Percentiles rank a stretch among this genome's conserved stretches.
Conservation (phyloP, 208 protist genomes). For the Leishmania mexicana region DNA sequence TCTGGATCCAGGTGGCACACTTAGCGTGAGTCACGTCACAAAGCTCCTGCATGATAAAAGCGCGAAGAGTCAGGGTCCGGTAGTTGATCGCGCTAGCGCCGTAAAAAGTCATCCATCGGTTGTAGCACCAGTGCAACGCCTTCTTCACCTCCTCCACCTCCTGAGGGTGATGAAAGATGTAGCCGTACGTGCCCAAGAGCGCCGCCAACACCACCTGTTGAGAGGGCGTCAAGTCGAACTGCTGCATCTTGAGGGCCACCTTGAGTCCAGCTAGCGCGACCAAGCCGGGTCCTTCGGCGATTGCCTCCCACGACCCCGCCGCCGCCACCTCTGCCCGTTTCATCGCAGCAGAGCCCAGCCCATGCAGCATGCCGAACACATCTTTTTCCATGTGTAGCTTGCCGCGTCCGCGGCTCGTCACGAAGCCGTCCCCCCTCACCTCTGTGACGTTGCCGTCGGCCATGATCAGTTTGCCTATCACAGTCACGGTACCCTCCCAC, state of each 20-base stretch:
- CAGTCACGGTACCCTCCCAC: conserved; percentile 54
- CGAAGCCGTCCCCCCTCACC: conserved; percentile 53
- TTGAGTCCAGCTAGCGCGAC: conserved; percentile 33
- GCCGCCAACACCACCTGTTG: conserved; percentile 51
- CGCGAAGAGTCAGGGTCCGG: conserved; percentile 48
- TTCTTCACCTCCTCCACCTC: conserved; percentile 33
- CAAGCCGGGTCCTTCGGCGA: conserved; percentile 46
- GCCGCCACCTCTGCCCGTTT: conserved; percentile 26
- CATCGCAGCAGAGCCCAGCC: conserved; percentile 33
- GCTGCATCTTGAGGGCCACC: conserved; percentile 31
- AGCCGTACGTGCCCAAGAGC: conserved; percentile 54
- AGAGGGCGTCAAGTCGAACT: conserved; percentile 31
- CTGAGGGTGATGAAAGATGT: conserved; percentile 54
- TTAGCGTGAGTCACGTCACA: conserved; percentile 37
- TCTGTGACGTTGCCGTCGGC: conserved; percentile 32
- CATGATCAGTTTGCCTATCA: conserved; percentile 34
- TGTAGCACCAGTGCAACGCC: conserved; percentile 58
- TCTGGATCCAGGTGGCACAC: conserved; percentile 38
- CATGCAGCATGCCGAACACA: conserved; percentile 39
- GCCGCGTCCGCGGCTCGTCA: conserved; percentile 38
- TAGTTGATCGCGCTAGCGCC: conserved; percentile 38
- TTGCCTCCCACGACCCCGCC: conserved; percentile 31
- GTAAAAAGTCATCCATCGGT: conserved; percentile 57
- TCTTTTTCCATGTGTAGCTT: conserved; percentile 20
- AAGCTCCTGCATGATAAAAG: conserved; percentile 63